phyloP scores from a whole-genome alignment of 257 asterid species.

The Jasminum sambac region DNA sequence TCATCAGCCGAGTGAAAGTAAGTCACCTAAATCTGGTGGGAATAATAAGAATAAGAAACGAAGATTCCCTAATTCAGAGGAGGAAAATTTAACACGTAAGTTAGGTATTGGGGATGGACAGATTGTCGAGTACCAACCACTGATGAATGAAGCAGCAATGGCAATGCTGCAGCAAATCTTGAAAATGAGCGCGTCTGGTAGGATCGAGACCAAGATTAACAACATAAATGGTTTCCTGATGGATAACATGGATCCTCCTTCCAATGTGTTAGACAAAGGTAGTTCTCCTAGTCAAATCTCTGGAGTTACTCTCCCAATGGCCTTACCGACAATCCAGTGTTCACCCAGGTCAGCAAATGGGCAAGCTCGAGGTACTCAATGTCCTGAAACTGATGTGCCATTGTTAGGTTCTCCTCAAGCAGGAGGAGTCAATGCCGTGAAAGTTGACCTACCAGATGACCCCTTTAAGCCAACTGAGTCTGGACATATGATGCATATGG shows the following conservation, averaged over 20 bases:
- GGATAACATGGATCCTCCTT: conserved; percentile 36
- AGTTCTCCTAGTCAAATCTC: conserved; percentile 42
- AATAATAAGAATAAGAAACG: conserved; percentile 67
- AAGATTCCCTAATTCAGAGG: conserved; percentile 38
- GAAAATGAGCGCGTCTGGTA: conserved; percentile 64
- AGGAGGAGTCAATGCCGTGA: conserved; percentile 28
- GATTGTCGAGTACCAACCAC: conserved; percentile 77
- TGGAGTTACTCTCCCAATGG: conserved; percentile 72
- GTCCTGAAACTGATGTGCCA: conserved; percentile 39
- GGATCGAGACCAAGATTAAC: conserved; percentile 23
- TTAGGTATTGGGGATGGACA: conserved; percentile 67
- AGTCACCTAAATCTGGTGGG: conserved; percentile 55
- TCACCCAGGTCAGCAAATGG: conserved; percentile 31
- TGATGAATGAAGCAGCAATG: conserved; percentile 83
- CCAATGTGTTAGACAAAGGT: conserved; percentile 37
- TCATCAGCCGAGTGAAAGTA: conserved; percentile 76
- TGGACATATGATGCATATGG: conserved; percentile 22
- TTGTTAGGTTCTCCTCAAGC: conserved; percentile 49
- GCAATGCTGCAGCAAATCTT: conserved; percentile 74
- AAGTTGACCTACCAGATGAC: conserved; percentile 33
- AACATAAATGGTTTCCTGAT: conserved; percentile 3
- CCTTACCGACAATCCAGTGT: conserved; percentile 41
- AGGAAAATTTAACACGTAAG: conserved; percentile 39
- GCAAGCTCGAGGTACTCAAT: conserved; percentile 36
- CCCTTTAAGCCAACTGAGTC: conserved; percentile 14